These are phyloP conservation scores for Rhizophagus clarus DNA, from an alignment of 192 early-diverging fungal species.

Conservation along the genomic window DNA sequence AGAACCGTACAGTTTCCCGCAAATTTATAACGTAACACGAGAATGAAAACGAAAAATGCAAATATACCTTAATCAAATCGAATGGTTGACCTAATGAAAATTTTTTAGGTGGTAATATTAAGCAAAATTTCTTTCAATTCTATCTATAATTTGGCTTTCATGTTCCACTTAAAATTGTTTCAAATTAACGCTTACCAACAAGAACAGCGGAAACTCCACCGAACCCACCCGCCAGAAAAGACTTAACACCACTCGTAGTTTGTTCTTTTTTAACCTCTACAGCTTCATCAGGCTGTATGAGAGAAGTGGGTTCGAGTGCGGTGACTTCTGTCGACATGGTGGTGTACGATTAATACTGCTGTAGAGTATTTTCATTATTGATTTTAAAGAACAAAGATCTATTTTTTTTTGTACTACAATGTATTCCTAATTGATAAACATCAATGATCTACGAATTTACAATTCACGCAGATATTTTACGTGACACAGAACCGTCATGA, in stretches of 20 bases:
- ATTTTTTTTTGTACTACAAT: too few species aligned
- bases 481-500: too few species aligned
- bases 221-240: conserved; percentile 90
- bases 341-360: not conserved
- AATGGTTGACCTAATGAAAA: conserved; percentile 69
- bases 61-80: conserved; percentile 78
- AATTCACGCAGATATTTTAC: too few species aligned
- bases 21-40: not conserved
- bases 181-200: conserved; percentile 44
- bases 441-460: too few species aligned
- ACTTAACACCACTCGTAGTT: conserved; percentile 67
- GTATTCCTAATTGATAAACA: too few species aligned
- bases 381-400: too few species aligned
- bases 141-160: too few species aligned
- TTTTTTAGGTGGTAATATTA: not conserved
- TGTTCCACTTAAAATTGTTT: too few species aligned
- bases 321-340: not conserved
- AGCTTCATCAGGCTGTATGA: not conserved
- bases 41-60: not conserved
- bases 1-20: not conserved
- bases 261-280: conserved; percentile 21
- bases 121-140: not conserved
- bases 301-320: not conserved
- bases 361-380: too few species aligned
- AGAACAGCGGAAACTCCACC: conserved; percentile 85